Evolutionary conservation across 2,329 filamentous ascomycete species (phyloP), one percentile per base, ranked within the genome.

Genomic region (Diatrype stigma): DNA sequence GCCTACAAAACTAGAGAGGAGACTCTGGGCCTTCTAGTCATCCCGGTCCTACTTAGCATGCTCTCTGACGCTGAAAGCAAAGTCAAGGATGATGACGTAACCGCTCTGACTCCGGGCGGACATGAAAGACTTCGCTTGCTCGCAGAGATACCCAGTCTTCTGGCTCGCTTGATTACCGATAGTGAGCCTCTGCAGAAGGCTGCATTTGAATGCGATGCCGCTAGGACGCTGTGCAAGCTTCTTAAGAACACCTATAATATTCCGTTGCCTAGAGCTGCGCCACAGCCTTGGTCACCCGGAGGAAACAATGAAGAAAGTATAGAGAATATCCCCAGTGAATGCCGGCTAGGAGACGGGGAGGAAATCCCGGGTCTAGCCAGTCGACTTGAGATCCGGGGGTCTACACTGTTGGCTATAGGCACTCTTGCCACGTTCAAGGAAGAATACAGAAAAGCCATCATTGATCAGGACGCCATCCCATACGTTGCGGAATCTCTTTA

Each of bases 401-500:
- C 82, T 46, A 81, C 85, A 1, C 72, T 97, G 17, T 85, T 86
- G 62, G 91, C 90, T 2, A 73, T 97, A 50, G 89, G 89, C n/a
- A 87, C 90, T 2, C 75, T 97, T 47, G 84, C 89, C 2, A 83
- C 89, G 2, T 86, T 87, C 60, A 90, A 91, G 61, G 91, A 97
- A 59, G 83, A 88, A 22, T 90, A 93, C 63, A 81, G 92, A 42
- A 96, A 95, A 64, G 79, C 81, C 0, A 81, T 97, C 45, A 87
- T 94, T 48, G 86, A 92, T 22, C 83, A 89, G 60, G 90, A 91
- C n/a, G 81, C 89, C 46, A 78, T 96, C 42, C 80, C 84, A 1
- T 91, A 87, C 64, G 85, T 97, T 47, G 86, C 95, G 40, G 89
- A 96, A 60, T 94, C 91, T 1, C 78, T 97, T 42, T 70, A 64